Evolutionary conservation across 331 rosid genomes (phyloP).

Genomic region (Rosa hybrid): DNA sequence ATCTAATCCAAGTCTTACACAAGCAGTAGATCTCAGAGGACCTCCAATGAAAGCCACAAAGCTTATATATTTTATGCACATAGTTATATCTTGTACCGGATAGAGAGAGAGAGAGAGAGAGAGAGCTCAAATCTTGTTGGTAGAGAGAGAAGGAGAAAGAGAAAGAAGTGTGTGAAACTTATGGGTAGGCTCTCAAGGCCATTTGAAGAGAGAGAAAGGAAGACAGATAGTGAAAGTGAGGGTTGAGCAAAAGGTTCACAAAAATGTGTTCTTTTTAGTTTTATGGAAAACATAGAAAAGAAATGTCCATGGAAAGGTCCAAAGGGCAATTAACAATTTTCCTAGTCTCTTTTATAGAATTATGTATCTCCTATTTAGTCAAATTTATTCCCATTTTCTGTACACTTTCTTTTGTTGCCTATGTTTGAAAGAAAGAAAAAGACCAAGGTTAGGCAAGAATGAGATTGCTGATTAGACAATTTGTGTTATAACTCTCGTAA

Average conservation of each 20-base stretch:
- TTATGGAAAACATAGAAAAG: background rate
- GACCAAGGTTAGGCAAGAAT: background rate
- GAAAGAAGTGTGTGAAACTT: background rate
- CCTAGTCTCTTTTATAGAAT: constrained; percentile 20
- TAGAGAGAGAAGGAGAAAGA: constrained; percentile 7
- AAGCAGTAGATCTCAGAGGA: constrained; percentile 49
- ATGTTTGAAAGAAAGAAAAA: background rate
- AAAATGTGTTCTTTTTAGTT: background rate
- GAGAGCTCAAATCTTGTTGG: too few species aligned
- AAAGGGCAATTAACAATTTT: constrained; percentile 30
- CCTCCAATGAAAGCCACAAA: constrained; percentile 8
- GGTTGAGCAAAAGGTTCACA: constrained; percentile 34
- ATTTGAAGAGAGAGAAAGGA: constrained; percentile 43
- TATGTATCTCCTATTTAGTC: background rate
- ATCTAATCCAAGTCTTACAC: constrained; percentile 23
- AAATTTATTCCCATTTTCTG: background rate
- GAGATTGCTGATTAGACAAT: background rate
- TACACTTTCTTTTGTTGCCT: background rate
- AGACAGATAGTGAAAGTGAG: constrained; percentile 26
- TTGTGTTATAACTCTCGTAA: background rate
- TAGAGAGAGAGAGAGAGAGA: background rate
- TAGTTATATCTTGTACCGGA: constrained; percentile 11
- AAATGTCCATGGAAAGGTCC: constrained; percentile 15
- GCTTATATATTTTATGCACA: constrained; percentile 4
- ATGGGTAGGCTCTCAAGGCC: constrained; percentile 44